Evolutionary conservation across 2,329 filamentous ascomycete species (phyloP).

Genomic region (Trichoderma harzianum): DNA sequence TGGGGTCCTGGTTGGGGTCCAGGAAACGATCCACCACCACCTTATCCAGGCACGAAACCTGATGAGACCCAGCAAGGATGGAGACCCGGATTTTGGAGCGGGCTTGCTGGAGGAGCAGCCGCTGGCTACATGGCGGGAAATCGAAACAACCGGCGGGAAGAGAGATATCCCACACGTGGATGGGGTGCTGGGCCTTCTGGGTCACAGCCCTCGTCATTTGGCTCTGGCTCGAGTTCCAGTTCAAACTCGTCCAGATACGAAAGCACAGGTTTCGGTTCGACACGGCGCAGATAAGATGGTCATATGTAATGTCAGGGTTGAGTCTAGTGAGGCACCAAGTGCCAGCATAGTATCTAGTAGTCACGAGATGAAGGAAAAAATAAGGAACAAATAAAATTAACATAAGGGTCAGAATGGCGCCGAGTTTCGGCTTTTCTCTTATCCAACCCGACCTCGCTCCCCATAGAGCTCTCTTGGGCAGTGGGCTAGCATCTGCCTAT

Average conservation of each 20-base stretch:
- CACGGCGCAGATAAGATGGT: slow-evolving; percentile 49
- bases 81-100: slow-evolving; percentile 73
- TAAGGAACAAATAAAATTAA: not conserved
- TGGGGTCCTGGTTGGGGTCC: slow-evolving; percentile 38
- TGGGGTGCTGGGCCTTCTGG: slow-evolving; percentile 22
- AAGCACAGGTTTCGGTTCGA: slow-evolving; percentile 72
- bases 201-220: slow-evolving; percentile 26
- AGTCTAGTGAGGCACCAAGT: not conserved
- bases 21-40: slow-evolving; percentile 52
- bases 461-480: not conserved
- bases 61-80: slow-evolving; percentile 38
- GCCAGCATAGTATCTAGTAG: not conserved
- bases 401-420: slow-evolving; percentile 6
- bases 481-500: not conserved
- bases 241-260: slow-evolving; percentile 51
- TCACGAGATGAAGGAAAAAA: not conserved
- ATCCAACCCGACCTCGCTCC: slow-evolving; percentile 23
- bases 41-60: slow-evolving; percentile 39
- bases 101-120: slow-evolving; percentile 64
- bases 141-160: slow-evolving; percentile 26
- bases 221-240: slow-evolving; percentile 31
- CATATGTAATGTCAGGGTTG: not conserved
- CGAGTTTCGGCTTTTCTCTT: slow-evolving; percentile 12
- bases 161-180: slow-evolving; percentile 32
- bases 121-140: slow-evolving; percentile 58